Evolutionary conservation across 192 early-diverging fungal species (phyloP), one percentile per base, ranked within the genome.

Genomic region (Lobulomyces angularis): DNA sequence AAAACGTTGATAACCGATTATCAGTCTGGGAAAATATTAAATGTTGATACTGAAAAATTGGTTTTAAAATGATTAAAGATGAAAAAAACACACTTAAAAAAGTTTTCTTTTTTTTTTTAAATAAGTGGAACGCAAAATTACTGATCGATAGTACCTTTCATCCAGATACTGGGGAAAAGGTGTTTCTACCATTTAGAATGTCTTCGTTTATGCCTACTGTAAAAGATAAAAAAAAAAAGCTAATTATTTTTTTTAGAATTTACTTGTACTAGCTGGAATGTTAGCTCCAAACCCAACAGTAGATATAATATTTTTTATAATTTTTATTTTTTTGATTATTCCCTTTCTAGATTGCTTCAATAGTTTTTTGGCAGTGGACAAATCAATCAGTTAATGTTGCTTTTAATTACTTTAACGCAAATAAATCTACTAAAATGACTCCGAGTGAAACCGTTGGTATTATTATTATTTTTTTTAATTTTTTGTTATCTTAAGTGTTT

Each of bases 321-420:
- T 35, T 6, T 6, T 25, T 9, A 17, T 27, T 55, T 35, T 22
- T 16, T 50, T 48, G 48, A 55, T 45, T 3, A 3, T 24, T 12
- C 46, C 14, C 24, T 42, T 4, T 18, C 23, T 28, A 61, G 56
- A 61, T 50, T 32, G 44, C 35, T 5, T 41, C 35, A n/a, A 62
- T 62, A 54, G 38, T 86, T 25, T 80, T 82, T 53, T 82, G 79
- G 73, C 82, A 86, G 52, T 85, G 81, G 83, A 45, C 74, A 17
- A 88, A 88, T 53, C 85, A 88, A 52, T 69, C 63, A 30, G 72
- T 83, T 21, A 88, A 88, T 53, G 83, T 86, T 5, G 85, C 83
- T 6, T 77, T 88, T 55, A 88, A 88, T 54, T 86, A 78, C 36
- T 67, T 67, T 26, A 86, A 88, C 49, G 79, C 83, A 5, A 88